Evolutionary conservation across 306 rosid genomes (phyloP), one percentile per base, ranked within the genome.

Genomic region (Arachis stenosperma): DNA sequence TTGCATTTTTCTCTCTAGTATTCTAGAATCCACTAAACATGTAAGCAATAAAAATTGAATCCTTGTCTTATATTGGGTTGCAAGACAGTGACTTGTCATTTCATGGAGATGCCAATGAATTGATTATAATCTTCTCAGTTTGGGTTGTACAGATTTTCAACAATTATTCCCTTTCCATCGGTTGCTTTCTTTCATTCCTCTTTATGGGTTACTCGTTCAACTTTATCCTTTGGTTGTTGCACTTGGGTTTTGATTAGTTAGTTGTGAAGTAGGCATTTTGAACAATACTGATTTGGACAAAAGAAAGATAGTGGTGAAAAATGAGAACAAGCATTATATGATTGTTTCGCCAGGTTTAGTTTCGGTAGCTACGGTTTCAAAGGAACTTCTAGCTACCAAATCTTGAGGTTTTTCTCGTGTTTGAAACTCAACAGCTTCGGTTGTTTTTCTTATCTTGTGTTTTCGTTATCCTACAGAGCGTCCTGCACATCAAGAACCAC

Each of bases 401-500:
- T 17, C 30, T 8, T 12, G 10, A 40, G 64, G 42, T 40, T 53
- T 55, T 40, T 57, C 22, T 17, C 0, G 9, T 12, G 73, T 51
- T 42, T 53, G 22, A 62, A 22, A 27, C 55, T 50, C 57, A 55
- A 29, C 42, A 11, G 27, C 54, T 40, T 76, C 15, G 36, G 22
- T 52, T 67, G 68, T 57, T 39, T 14, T 22, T 52, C 27, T 9
- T 7, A 6, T 43, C 6, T 70, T 70, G 17, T 76, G 36, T 46
- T 61, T 83, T 57, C 65, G 36, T 74, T 84, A 52, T 75, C 79
- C 37, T 67, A 4, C 37, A 94, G 99, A 94, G 86, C 97, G 99
- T 22, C 97, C 91, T 42, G 73, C 95, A 12, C 81, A 83, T 78
- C 97, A 94, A 75, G 89, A 46, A 48, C 99, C 99, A 41, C 94